A percentile compares a stretch with the other conserved stretches of the same genome.
Conservation (phyloP, 1,284 basidiomycete genomes). For the Ustilago sp. region DNA sequence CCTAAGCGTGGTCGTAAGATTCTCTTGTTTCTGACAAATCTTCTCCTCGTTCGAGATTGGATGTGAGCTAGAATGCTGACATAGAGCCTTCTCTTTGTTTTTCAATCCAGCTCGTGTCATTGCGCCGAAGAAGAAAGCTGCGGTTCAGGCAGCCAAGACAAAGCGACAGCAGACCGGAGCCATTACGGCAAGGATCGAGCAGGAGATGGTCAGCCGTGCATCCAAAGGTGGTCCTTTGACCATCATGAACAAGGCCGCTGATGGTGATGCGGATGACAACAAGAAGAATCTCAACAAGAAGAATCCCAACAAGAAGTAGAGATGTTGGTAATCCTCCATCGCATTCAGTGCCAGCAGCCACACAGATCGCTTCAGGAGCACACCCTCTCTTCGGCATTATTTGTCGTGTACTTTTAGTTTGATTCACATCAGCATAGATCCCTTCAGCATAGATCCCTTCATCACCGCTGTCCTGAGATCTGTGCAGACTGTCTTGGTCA, state of each 20-base stretch:
- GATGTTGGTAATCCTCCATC: too few relatives aligned
- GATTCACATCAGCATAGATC: background rate
- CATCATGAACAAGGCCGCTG: conserved; percentile 92
- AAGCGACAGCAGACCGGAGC: conserved; percentile 52
- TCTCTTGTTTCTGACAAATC: conserved; percentile 1
- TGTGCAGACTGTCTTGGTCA: background rate
- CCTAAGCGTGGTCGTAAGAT: conserved; percentile 56
- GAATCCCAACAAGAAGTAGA: conserved; percentile 26
- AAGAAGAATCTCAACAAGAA: conserved; percentile 54
- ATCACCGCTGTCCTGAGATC: background rate
- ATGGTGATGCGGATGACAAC: conserved; percentile 75
- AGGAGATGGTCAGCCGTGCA: conserved; percentile 56
- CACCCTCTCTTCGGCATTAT: conserved; percentile 2
- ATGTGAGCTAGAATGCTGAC: background rate
- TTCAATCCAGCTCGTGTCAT: conserved; percentile 48
- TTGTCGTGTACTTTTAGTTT: conserved; percentile 29
- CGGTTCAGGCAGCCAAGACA: conserved; percentile 43
- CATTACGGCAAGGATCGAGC: conserved; percentile 51
- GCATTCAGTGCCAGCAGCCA: too few relatives aligned
- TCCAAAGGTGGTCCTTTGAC: conserved; percentile 71
- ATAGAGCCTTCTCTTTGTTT: background rate
- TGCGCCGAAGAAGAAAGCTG: conserved; percentile 50
- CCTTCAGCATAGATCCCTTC: too few relatives aligned
- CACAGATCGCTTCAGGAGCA: background rate
- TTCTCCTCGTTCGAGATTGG: background rate